A percentile compares a stretch with the other conserved stretches of the same genome.
Conservation (phyloP, 768 basidiomycete genomes). For the Cubamyces lactineus region DNA sequence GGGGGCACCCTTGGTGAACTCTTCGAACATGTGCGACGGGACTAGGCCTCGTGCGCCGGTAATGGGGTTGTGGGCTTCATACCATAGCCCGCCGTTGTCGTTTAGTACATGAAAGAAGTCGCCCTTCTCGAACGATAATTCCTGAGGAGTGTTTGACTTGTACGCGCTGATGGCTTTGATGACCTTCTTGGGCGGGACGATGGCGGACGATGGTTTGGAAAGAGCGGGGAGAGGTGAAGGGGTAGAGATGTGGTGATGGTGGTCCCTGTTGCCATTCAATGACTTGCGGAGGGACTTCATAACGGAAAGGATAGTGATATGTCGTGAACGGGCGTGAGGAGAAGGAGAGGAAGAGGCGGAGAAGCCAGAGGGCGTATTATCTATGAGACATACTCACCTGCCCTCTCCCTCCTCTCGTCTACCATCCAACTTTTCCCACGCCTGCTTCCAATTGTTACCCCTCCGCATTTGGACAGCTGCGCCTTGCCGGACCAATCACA, state of each 20-base stretch:
- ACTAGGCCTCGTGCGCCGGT: slow-evolving; percentile 91
- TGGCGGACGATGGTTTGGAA: slow-evolving; percentile 69
- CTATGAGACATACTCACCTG: slow-evolving; percentile 20
- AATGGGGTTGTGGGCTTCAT: slow-evolving; percentile 94
- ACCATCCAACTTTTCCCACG: slow-evolving; percentile 22
- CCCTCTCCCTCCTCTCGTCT: background rate
- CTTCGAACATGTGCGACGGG: slow-evolving; percentile 85
- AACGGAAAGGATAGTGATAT: slow-evolving; percentile 31
- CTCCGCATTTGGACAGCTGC: slow-evolving; percentile 15
- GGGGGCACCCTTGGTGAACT: slow-evolving; percentile 75
- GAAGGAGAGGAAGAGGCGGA: slow-evolving; percentile 28
- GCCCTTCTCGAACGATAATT: slow-evolving; percentile 89
- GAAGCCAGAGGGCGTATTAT: slow-evolving; percentile 27
- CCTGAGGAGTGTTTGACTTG: slow-evolving; percentile 73
- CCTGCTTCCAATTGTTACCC: slow-evolving; percentile 21
- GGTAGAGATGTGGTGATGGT: slow-evolving; percentile 68
- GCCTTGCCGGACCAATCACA: slow-evolving; percentile 16
- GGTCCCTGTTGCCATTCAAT: slow-evolving; percentile 67
- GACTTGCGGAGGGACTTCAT: slow-evolving; percentile 90
- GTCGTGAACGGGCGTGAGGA: slow-evolving; percentile 33
- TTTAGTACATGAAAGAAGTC: slow-evolving; percentile 97
- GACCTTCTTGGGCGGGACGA: slow-evolving; percentile 91
- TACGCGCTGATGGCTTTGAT: slow-evolving; percentile 80
- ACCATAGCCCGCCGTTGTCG: slow-evolving; percentile 71
- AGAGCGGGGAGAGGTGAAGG: slow-evolving; percentile 67